A percentile compares a stretch with the other conserved stretches of the same genome.
These are phyloP conservation scores for Fusarium sp. DNA, from an alignment of 2,329 filamentous ascomycete genomes.

Conservation along the genomic window DNA sequence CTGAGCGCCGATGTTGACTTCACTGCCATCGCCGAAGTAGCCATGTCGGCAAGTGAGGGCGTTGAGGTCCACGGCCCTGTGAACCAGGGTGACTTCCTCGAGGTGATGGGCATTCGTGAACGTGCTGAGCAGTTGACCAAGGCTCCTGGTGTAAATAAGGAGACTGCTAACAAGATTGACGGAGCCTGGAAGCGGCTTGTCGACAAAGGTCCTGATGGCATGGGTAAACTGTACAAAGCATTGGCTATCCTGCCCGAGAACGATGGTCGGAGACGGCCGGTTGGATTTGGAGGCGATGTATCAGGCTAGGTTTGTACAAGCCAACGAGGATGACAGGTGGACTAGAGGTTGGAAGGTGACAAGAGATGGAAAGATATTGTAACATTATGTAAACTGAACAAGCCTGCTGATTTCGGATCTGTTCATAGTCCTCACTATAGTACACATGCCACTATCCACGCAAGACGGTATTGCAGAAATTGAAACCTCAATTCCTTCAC, in stretches of 20 bases:
- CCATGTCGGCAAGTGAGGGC: slow-evolving; percentile 75
- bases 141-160: slow-evolving; percentile 51
- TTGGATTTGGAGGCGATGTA: slow-evolving; percentile 87
- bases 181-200: slow-evolving; percentile 82
- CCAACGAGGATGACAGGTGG: neutral
- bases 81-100: slow-evolving; percentile 82
- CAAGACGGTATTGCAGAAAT: slow-evolving; percentile 5
- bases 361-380: slow-evolving; percentile 7
- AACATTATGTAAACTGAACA: slow-evolving; percentile 25
- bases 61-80: slow-evolving; percentile 95
- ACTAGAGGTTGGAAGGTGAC: neutral
- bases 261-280: slow-evolving; percentile 75
- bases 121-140: slow-evolving; percentile 74
- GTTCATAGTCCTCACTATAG: slow-evolving; percentile 15
- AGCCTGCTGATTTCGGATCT: slow-evolving; percentile 10
- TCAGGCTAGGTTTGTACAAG: slow-evolving; percentile 11
- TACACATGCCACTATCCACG: slow-evolving; percentile 5
- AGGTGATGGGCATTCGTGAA: slow-evolving; percentile 82
- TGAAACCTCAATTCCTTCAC: slow-evolving; percentile 34
- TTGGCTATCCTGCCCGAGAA: slow-evolving; percentile 90
- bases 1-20: slow-evolving; percentile 96
- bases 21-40: slow-evolving; percentile 82
- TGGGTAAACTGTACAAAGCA: slow-evolving; percentile 95
- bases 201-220: slow-evolving; percentile 82
- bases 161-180: slow-evolving; percentile 70